These are phyloP conservation scores for Xylaria sp. DNA, from an alignment of 2,329 filamentous ascomycete species.

Conservation along the genomic window DNA sequence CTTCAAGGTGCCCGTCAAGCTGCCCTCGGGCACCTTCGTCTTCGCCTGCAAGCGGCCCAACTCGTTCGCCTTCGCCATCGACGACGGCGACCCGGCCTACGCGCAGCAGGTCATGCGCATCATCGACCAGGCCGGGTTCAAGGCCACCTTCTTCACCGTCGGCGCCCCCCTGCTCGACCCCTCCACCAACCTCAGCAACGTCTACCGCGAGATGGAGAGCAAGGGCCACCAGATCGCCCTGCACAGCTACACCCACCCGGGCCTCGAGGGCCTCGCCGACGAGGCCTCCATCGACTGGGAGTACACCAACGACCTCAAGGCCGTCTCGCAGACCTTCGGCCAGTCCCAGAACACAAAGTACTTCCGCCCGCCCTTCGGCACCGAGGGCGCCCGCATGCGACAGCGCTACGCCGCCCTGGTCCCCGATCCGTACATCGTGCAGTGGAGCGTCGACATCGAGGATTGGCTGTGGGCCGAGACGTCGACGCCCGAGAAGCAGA, in stretches of 20 bases:
- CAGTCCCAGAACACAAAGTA: constrained; percentile 55
- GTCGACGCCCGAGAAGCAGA: constrained; percentile 71
- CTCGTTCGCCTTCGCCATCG: constrained; percentile 77
- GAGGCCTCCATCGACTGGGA: constrained; percentile 69
- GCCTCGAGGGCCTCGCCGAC: constrained; percentile 67
- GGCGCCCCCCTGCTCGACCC: constrained; percentile 68
- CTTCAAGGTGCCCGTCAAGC: constrained; percentile 66
- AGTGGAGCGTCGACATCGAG: constrained; percentile 77
- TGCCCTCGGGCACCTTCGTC: constrained; percentile 68
- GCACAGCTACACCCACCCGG: constrained; percentile 76
- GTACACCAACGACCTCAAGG: constrained; percentile 65
- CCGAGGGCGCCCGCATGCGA: constrained; percentile 72
- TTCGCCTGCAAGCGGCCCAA: constrained; percentile 74
- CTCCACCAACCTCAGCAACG: constrained; percentile 68
- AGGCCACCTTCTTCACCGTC: constrained; percentile 78
- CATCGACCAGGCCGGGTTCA: constrained; percentile 68
- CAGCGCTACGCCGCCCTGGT: constrained; percentile 67
- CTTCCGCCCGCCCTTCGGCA: constrained; percentile 77
- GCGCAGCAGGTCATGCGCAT: constrained; percentile 70
- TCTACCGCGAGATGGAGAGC: constrained; percentile 71
- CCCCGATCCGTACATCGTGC: constrained; percentile 67
- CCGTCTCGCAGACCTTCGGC: constrained; percentile 55
- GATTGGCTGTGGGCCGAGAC: constrained; percentile 75
- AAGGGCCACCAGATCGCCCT: constrained; percentile 75
- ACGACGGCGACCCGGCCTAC: constrained; percentile 70